Base-by-base conservation (phyloP, 495 filamentous ascomycete species). In the Penicillium bovifimosum region DNA sequence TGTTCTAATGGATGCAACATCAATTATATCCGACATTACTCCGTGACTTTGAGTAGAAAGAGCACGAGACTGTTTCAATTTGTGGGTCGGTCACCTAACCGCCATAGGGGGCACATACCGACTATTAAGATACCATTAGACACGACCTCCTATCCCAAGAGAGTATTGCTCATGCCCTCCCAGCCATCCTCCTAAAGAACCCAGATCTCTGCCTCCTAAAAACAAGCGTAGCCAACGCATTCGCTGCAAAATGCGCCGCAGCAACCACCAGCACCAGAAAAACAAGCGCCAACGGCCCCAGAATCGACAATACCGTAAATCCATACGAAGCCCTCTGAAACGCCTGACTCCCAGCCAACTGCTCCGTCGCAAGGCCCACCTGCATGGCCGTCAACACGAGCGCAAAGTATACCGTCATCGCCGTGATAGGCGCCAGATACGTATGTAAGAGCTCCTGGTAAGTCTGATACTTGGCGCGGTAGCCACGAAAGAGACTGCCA, bases 301-400 rank as follows among this genome's bases (percentile, higher is more conserved):
- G 4, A 18, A 74, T 71, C 3, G 74, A 72, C 53, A 80, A 82
- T 0, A 83, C 64, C 2, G 74, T 73, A 53, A 84, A 82, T 0
- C 78, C 79, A 58, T 77, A 81, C 2, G 74, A 73, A 1, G 66
- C 75, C 32, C 56, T 46, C 43, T 76, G 69, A 54, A 84, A 84
- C 1, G 67, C 32, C 9, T 46, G 33, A 52, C 70, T 75, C 0
- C 50, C 33, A 6, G 59, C 29, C 0, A 83, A 63, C 4, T 43
- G 46, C 2, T 68, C 62, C 1, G 76, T 77, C 7, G 66, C 72
- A 0, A 81, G 65, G 0, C 80, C 82, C 27, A 83, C 80, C 56
- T 84, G 81, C 74, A 85, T 78, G n/a, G 80, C 81, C 0, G 75
- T 72, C 46, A 84, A 62, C 5, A 80, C 75, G 5, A 83, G 59